Conservation (phyloP, 2,329 filamentous ascomycete species). For the Seiridium unicorne region DNA sequence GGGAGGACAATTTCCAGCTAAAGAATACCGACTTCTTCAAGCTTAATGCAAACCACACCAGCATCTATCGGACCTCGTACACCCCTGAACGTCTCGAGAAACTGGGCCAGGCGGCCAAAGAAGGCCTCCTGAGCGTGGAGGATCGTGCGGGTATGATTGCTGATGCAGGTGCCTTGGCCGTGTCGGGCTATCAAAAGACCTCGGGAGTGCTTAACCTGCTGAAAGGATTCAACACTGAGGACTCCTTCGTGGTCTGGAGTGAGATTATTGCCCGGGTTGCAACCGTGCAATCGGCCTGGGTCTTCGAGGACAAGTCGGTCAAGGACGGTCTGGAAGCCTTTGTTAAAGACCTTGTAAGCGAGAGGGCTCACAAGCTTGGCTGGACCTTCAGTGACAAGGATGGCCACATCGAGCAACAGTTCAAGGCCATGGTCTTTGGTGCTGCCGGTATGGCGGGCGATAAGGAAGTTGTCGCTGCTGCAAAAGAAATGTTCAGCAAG, state of each 20-base stretch:
- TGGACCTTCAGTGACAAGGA: constrained; percentile 86
- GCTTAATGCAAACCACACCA: constrained; percentile 91
- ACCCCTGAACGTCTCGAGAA: constrained; percentile 79
- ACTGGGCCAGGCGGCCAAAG: constrained; percentile 81
- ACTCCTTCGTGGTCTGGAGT: constrained; percentile 92
- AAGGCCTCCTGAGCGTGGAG: constrained; percentile 78
- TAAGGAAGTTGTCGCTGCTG: constrained; percentile 71
- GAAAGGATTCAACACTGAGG: constrained; percentile 80
- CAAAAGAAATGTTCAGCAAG: constrained; percentile 87
- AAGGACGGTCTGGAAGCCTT: constrained; percentile 80
- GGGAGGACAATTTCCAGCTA: constrained; percentile 76
- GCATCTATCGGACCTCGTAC: constrained; percentile 89
- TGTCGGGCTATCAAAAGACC: constrained; percentile 90
- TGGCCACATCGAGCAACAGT: constrained; percentile 88
- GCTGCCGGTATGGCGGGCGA: constrained; percentile 80
- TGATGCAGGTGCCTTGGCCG: constrained; percentile 84
- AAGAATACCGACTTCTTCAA: constrained; percentile 89
- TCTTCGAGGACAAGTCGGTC: constrained; percentile 75
- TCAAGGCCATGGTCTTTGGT: constrained; percentile 89
- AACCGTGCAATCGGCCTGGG: constrained; percentile 80
- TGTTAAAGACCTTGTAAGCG: constrained; percentile 72
- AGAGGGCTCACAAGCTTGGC: constrained; percentile 81
- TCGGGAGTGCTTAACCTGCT: constrained; percentile 84
- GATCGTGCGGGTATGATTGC: constrained; percentile 94
- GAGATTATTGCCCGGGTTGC: constrained; percentile 80